Conservation (phyloP, 345 rosid species). For the Gossypium herbaceum region DNA sequence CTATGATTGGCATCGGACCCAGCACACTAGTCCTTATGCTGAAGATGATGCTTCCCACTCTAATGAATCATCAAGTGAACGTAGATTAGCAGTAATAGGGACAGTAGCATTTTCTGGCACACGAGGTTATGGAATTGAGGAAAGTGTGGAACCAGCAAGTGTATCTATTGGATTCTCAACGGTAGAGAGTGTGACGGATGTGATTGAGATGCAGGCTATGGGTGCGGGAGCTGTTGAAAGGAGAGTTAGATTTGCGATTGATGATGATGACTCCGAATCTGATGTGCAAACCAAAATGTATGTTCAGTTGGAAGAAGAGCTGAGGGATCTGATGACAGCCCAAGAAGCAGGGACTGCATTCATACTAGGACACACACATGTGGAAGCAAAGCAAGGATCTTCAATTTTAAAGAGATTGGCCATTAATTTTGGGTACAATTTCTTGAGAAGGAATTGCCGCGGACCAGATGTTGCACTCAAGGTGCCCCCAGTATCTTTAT, state of each 20-base stretch:
- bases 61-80: slow-evolving; percentile 60
- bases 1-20: slow-evolving; percentile 57
- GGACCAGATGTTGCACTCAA: slow-evolving; percentile 88
- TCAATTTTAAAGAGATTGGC: slow-evolving; percentile 69
- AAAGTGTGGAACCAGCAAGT: slow-evolving; percentile 58
- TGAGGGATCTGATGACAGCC: slow-evolving; percentile 59
- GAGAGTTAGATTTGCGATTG: slow-evolving; percentile 69
- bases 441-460: slow-evolving; percentile 85
- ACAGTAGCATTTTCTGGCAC: slow-evolving; percentile 34
- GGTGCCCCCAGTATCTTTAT: slow-evolving; percentile 79
- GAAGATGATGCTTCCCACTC: slow-evolving; percentile 40
- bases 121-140: slow-evolving; percentile 58
- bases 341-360: slow-evolving; percentile 82
- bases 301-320: slow-evolving; percentile 50
- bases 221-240: slow-evolving; percentile 19
- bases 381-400: slow-evolving; percentile 88
- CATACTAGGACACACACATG: slow-evolving; percentile 89
- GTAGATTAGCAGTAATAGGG: slow-evolving; percentile 73
- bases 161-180: slow-evolving; percentile 66
- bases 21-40: slow-evolving; percentile 6
- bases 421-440: slow-evolving; percentile 75
- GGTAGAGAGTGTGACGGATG: slow-evolving; percentile 60
- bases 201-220: slow-evolving; percentile 57
- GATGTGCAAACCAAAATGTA: slow-evolving; percentile 27
- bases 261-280: slow-evolving; percentile 43